Evolutionary conservation across 176 grass and related monocot species (phyloP).

Genomic region (Tillandsia fasciculata): DNA sequence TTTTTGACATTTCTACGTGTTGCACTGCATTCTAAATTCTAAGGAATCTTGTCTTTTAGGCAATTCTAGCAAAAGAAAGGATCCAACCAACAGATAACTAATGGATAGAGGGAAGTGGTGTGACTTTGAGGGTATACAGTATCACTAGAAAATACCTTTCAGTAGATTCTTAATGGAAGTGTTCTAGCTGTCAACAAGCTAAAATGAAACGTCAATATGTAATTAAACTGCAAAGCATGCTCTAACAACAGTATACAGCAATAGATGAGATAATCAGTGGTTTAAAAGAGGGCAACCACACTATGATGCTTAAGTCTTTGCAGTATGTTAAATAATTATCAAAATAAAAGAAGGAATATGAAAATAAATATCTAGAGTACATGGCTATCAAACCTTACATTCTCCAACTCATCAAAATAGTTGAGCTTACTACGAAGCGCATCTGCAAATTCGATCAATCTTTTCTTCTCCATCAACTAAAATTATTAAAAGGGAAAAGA

Average conservation of each 20-base stretch:
- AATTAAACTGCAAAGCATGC: too few species aligned
- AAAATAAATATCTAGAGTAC: constrained; percentile 7
- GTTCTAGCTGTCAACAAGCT: too few species aligned
- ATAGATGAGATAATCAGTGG: too few species aligned
- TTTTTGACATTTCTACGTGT: too few species aligned
- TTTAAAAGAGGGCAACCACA: too few species aligned
- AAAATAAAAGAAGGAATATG: not conserved
- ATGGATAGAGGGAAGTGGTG: not conserved
- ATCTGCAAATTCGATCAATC: constrained; percentile 87
- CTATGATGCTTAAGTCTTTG: too few species aligned
- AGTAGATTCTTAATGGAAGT: too few species aligned
- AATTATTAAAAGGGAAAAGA: constrained; percentile 15
- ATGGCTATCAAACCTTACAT: constrained; percentile 61
- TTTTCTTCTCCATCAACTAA: constrained; percentile 93
- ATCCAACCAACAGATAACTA: not conserved
- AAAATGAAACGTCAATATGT: too few species aligned
- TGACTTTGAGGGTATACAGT: too few species aligned
- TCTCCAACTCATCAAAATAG: constrained; percentile 95
- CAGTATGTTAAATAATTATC: too few species aligned
- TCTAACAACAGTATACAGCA: too few species aligned
- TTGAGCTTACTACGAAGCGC: constrained; percentile 86
- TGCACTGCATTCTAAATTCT: not conserved
- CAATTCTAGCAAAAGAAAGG: not conserved
- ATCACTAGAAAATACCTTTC: too few species aligned
- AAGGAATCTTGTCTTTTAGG: not conserved